phyloP scores from a whole-genome alignment of 2,329 filamentous ascomycete species.

The Graphilbum ipis-grandicollis region DNA sequence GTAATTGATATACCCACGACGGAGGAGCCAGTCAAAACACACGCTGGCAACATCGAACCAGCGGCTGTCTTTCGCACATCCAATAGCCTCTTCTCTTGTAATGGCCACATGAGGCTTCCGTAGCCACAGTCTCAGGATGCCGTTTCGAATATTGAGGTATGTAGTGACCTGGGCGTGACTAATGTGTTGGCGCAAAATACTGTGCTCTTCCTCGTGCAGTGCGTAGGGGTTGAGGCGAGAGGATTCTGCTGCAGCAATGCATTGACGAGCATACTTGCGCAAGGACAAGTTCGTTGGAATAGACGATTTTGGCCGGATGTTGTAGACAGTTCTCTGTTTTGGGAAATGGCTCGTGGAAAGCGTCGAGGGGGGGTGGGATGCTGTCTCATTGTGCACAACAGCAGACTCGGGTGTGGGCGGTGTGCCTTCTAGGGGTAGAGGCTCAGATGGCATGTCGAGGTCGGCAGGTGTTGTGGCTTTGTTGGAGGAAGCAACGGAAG shows the following conservation, averaged over 20 bases:
- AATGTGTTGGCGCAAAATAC: slow-evolving; percentile 62
- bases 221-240: slow-evolving; percentile 82
- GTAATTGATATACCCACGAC: slow-evolving; percentile 90
- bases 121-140: slow-evolving; percentile 79
- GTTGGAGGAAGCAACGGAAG: too few relatives aligned
- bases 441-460: too few relatives aligned
- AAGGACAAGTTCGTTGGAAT: slow-evolving; percentile 60
- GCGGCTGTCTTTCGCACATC: slow-evolving; percentile 70
- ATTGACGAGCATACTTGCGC: slow-evolving; percentile 76
- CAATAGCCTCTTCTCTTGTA: slow-evolving; percentile 68
- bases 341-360: too few relatives aligned
- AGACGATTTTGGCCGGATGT: slow-evolving; percentile 60
- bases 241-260: slow-evolving; percentile 73
- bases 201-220: slow-evolving; percentile 70
- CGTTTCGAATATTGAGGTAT: slow-evolving; percentile 91
- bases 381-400: too few relatives aligned
- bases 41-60: slow-evolving; percentile 83
- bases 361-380: too few relatives aligned
- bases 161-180: slow-evolving; percentile 81
- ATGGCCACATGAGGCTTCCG: slow-evolving; percentile 72
- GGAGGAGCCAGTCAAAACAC: slow-evolving; percentile 82
- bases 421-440: too few relatives aligned
- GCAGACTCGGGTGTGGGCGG: too few relatives aligned
- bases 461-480: too few relatives aligned
- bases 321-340: slow-evolving; percentile 14